Percentiles rank a stretch among this genome's conserved stretches.
These are phyloP conservation scores for Suillus hirtellus DNA, from an alignment of 768 basidiomycete species.

Conservation along the genomic window DNA sequence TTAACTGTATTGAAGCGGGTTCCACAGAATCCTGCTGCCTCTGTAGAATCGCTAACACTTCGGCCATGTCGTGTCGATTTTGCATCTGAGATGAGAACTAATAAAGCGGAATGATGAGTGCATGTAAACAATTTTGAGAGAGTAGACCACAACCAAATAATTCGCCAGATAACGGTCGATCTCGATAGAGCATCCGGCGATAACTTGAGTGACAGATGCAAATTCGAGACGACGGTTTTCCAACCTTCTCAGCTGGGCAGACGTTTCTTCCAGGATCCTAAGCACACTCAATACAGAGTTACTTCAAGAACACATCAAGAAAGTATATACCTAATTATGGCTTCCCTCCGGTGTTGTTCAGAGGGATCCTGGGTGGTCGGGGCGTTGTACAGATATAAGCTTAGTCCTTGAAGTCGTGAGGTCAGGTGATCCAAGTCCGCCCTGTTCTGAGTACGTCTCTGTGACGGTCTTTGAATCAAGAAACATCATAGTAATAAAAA, in stretches of 20 bases:
- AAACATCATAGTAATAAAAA: background rate
- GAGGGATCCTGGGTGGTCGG: background rate
- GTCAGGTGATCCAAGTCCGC: background rate
- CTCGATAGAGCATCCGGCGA: background rate
- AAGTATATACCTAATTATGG: conserved; percentile 6
- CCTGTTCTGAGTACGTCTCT: background rate
- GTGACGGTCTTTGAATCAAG: background rate
- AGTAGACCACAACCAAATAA: background rate
- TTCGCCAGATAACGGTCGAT: background rate
- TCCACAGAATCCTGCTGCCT: no score
- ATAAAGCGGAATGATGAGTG: background rate
- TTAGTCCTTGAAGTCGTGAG: background rate
- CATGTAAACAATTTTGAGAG: background rate
- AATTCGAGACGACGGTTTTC: background rate
- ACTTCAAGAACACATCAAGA: background rate
- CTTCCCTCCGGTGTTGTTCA: background rate
- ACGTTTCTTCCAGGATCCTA: background rate
- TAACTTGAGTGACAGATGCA: background rate
- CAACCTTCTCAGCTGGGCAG: background rate
- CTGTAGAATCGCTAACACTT: no score
- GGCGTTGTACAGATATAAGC: background rate
- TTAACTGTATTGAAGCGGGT: background rate
- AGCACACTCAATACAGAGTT: no score
- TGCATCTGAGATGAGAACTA: background rate
- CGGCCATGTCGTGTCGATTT: no score